These are phyloP conservation scores for Alternaria conjuncta DNA, from an alignment of 2,329 filamentous ascomycete genomes.

Conservation along the genomic window DNA sequence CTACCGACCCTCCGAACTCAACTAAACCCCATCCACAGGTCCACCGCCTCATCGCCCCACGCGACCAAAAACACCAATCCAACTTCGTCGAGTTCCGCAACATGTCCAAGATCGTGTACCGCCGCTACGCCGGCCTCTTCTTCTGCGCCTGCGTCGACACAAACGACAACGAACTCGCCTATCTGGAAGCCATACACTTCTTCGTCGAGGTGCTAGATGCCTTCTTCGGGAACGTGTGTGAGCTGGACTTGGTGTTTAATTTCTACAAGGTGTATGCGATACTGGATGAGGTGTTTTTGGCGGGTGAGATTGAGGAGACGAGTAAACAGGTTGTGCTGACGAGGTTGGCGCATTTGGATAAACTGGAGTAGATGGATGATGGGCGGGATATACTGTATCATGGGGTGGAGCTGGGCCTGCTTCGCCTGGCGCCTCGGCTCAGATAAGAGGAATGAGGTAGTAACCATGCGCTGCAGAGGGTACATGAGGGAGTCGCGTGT, in stretches of 20 bases:
- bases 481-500: rapidly evolving
- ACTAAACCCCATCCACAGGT: conserved; percentile 65
- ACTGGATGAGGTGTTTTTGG: conserved; percentile 95
- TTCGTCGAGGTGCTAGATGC: conserved; percentile 98
- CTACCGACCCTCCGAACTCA: background rate
- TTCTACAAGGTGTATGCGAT: conserved; percentile 94
- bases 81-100: conserved; percentile 97
- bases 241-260: conserved; percentile 85
- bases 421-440: background rate
- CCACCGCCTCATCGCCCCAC: conserved; percentile 94
- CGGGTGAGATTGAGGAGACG: conserved; percentile 97
- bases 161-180: conserved; percentile 97
- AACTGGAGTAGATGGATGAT: conserved; percentile 71
- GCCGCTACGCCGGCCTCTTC: conserved; percentile 96
- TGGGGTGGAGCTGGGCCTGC: background rate
- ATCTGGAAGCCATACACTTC: conserved; percentile 97
- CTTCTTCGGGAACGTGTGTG: conserved; percentile 99
- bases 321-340: conserved; percentile 98
- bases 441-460: background rate
- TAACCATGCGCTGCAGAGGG: background rate
- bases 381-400: background rate
- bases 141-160: conserved; percentile 99
- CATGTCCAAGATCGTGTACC: conserved; percentile 91
- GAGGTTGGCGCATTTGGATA: conserved; percentile 91
- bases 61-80: conserved; percentile 99